A percentile compares a stretch with the other conserved stretches of the same genome.
Evolutionary conservation across 2,329 filamentous ascomycete species (phyloP).

Genomic region (Periconia sp.): DNA sequence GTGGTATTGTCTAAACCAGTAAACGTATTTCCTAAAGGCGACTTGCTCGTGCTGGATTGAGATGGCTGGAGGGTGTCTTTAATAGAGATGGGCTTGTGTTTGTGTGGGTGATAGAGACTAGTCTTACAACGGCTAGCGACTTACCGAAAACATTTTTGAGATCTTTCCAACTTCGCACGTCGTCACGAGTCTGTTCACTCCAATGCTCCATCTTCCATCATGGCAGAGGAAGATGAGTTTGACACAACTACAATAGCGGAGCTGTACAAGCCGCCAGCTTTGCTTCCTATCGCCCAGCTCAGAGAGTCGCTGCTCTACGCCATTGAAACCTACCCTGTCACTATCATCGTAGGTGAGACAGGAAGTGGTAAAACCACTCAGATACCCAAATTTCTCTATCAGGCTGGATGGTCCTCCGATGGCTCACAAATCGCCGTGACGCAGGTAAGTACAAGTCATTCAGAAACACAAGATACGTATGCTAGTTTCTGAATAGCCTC

Average conservation of each 20-base stretch:
- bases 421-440: constrained; percentile 87
- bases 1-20: too few relatives aligned
- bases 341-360: constrained; percentile 90
- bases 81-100: too few relatives aligned
- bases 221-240: constrained; percentile 44
- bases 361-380: constrained; percentile 72
- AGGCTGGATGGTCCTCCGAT: constrained; percentile 85
- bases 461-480: not conserved
- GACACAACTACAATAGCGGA: constrained; percentile 70
- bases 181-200: not conserved
- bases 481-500: constrained; percentile 63
- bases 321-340: constrained; percentile 82
- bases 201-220: constrained; percentile 10
- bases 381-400: constrained; percentile 87
- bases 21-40: too few relatives aligned
- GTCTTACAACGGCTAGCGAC: too few relatives aligned
- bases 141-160: too few relatives aligned
- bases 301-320: constrained; percentile 81
- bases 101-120: too few relatives aligned
- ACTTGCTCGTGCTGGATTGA: too few relatives aligned
- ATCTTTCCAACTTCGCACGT: too few relatives aligned
- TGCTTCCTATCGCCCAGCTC: constrained; percentile 88
- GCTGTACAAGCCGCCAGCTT: constrained; percentile 80
- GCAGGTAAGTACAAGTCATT: constrained; percentile 65
- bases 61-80: too few relatives aligned